phyloP scores from a whole-genome alignment of 1,284 basidiomycete species.

The Caloboletus firmus region DNA sequence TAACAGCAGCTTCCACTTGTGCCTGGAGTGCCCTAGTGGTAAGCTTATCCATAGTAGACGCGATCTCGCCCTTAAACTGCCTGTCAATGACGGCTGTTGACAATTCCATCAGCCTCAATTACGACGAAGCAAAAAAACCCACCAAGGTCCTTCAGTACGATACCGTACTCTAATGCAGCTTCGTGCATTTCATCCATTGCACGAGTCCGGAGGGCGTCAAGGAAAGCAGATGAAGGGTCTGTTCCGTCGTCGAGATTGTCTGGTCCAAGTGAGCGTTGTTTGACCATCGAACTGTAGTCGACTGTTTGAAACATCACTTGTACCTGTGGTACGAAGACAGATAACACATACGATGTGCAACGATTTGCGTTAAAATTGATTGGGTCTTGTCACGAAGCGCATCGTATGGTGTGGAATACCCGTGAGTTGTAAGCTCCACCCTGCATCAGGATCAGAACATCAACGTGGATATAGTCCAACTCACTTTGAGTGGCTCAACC shows the following conservation, averaged over 20 bases:
- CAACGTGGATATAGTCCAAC: background rate
- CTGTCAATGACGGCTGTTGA: constrained; percentile 72
- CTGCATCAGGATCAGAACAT: constrained; percentile 8
- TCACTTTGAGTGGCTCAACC: constrained; percentile 67
- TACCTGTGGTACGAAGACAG: constrained; percentile 34
- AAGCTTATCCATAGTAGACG: constrained; percentile 78
- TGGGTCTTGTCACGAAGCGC: constrained; percentile 79
- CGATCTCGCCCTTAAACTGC: constrained; percentile 82
- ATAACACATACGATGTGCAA: constrained; percentile 57
- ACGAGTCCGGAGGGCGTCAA: constrained; percentile 74
- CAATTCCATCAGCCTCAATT: constrained; percentile 1
- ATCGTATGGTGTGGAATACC: constrained; percentile 79
- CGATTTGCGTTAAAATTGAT: constrained; percentile 79
- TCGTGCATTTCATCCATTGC: constrained; percentile 82
- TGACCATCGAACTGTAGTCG: constrained; percentile 66
- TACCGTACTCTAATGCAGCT: constrained; percentile 78
- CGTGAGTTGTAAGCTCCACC: constrained; percentile 62
- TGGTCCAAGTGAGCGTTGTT: constrained; percentile 73
- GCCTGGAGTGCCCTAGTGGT: constrained; percentile 79
- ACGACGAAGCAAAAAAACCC: constrained; percentile 16
- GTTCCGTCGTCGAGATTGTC: constrained; percentile 67
- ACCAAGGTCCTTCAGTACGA: constrained; percentile 75
- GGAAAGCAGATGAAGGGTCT: constrained; percentile 70
- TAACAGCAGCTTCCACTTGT: constrained; percentile 78
- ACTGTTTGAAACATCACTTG: constrained; percentile 30